phyloP scores from a whole-genome alignment of 1,284 basidiomycete genomes.

The Malassezia equina region DNA sequence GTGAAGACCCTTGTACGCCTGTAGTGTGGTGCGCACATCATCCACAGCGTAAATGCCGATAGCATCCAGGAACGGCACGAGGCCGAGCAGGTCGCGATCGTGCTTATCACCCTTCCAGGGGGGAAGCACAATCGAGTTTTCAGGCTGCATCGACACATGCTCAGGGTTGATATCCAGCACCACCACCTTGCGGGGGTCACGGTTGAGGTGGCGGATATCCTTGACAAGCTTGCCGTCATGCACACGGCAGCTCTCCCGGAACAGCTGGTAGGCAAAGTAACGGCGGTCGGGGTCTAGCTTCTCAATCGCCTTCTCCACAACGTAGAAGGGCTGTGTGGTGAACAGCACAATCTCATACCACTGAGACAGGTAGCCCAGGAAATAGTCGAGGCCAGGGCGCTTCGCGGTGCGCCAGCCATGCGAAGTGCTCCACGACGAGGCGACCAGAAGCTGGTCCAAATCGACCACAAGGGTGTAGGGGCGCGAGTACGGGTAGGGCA shows the following conservation, averaged over 20 bases:
- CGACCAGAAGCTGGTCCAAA: conserved; percentile 81
- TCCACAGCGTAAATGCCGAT: conserved; percentile 49
- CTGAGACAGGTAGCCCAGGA: conserved; percentile 87
- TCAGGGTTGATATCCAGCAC: conserved; percentile 74
- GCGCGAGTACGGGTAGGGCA: conserved; percentile 72
- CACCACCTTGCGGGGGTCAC: conserved; percentile 82
- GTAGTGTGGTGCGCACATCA: conserved; percentile 76
- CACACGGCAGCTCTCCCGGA: conserved; percentile 58
- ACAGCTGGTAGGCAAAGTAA: conserved; percentile 78
- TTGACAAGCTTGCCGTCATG: conserved; percentile 50
- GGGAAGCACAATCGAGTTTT: conserved; percentile 75
- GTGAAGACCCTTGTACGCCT: conserved; percentile 75
- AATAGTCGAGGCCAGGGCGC: conserved; percentile 92
- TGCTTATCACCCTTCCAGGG: conserved; percentile 74
- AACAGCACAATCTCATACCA: conserved; percentile 97
- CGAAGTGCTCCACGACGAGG: conserved; percentile 64
- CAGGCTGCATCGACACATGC: conserved; percentile 68
- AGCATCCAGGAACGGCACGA: conserved; percentile 89
- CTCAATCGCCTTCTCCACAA: conserved; percentile 76
- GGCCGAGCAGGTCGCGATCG: conserved; percentile 68
- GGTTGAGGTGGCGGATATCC: conserved; percentile 84
- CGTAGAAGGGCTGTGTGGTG: conserved; percentile 80
- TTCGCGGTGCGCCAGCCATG: conserved; percentile 52
- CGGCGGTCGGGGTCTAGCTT: conserved; percentile 89
- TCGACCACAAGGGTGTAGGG: conserved; percentile 86